A percentile compares a stretch with the other conserved stretches of the same genome.
phyloP scores from a whole-genome alignment of 345 rosid genomes.

The Gossypium stocksii region DNA sequence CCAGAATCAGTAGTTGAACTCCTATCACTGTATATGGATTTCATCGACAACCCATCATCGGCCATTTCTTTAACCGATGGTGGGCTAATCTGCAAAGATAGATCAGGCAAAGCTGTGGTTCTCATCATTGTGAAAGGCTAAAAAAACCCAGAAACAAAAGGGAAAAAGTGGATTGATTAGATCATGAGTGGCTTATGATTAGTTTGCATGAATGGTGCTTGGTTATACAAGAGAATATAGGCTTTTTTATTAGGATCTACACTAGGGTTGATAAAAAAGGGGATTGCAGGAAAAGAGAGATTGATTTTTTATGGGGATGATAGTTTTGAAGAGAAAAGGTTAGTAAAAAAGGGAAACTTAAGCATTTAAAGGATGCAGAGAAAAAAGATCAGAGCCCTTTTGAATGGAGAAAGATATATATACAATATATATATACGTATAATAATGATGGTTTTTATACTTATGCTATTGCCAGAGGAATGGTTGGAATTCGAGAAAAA shows the following conservation, averaged over 20 bases:
- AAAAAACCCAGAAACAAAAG: no score
- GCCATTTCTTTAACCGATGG: conserved; percentile 36
- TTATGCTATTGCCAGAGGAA: no score
- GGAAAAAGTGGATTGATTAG: conserved; percentile 40
- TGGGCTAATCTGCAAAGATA: conserved; percentile 84
- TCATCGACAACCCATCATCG: conserved; percentile 22
- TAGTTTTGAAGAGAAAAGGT: conserved; percentile 30
- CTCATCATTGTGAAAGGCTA: conserved; percentile 19
- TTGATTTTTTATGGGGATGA: conserved; percentile 32
- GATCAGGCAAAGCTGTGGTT: conserved; percentile 52
- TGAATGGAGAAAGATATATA: not conserved
- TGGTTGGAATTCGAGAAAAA: no score
- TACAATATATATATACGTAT: no score
- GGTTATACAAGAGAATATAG: conserved; percentile 26
- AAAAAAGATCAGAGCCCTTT: conserved; percentile 26
- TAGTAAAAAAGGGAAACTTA: conserved; percentile 30
- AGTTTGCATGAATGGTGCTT: conserved; percentile 43
- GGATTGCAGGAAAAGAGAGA: conserved; percentile 17
- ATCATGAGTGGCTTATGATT: conserved; percentile 84
- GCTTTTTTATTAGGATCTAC: conserved; percentile 39
- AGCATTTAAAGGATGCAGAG: conserved; percentile 31
- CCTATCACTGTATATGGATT: conserved; percentile 38
- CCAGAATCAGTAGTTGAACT: conserved; percentile 68
- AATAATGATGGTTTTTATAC: no score
- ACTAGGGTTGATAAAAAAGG: conserved; percentile 27